phyloP scores from a whole-genome alignment of 2,329 filamentous ascomycete genomes.

The Teratosphaeria zuluensis region DNA sequence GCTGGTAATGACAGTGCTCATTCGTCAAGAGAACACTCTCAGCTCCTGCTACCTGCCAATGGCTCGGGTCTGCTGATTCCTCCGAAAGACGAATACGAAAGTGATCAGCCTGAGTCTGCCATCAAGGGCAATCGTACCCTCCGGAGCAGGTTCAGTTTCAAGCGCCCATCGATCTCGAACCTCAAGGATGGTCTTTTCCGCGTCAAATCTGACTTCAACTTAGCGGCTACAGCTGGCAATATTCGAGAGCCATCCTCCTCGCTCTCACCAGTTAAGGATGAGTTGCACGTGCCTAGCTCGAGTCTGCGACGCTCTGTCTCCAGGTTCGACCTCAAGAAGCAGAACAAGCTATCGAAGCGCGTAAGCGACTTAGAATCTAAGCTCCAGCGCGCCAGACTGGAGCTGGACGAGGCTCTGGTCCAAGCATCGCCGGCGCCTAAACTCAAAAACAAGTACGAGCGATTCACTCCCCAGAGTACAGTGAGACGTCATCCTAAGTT shows the following conservation, averaged over 20 bases:
- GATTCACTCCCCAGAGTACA: slow-evolving; percentile 24
- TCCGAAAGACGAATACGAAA: slow-evolving; percentile 10
- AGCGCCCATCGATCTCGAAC: slow-evolving; percentile 24
- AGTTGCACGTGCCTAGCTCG: slow-evolving; percentile 8
- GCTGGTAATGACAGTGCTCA: slow-evolving; percentile 13
- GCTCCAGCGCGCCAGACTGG: slow-evolving; percentile 44
- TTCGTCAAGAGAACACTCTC: slow-evolving; percentile 9
- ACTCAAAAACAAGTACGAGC: slow-evolving; percentile 26
- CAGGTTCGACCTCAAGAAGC: slow-evolving; percentile 47
- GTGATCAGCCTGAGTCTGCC: slow-evolving; percentile 13
- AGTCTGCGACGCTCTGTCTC: slow-evolving; percentile 40
- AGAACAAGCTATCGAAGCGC: slow-evolving; percentile 48
- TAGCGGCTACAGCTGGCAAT: slow-evolving; percentile 15
- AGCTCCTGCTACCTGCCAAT: background rate
- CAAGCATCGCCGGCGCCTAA: slow-evolving; percentile 32
- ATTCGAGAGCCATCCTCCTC: slow-evolving; percentile 28
- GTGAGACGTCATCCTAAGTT: slow-evolving; percentile 22
- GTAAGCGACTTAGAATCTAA: slow-evolving; percentile 53
- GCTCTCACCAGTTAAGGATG: slow-evolving; percentile 21
- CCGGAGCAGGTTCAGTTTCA: slow-evolving; percentile 18
- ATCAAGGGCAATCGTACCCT: slow-evolving; percentile 8
- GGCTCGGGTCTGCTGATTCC: slow-evolving; percentile 6
- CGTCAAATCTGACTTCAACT: slow-evolving; percentile 23
- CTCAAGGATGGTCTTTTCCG: slow-evolving; percentile 25
- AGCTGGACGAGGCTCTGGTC: slow-evolving; percentile 42